A percentile compares a stretch with the other conserved stretches of the same genome.
phyloP scores from a whole-genome alignment of 352 stramenopile species.

The Blastocystis sp. region DNA sequence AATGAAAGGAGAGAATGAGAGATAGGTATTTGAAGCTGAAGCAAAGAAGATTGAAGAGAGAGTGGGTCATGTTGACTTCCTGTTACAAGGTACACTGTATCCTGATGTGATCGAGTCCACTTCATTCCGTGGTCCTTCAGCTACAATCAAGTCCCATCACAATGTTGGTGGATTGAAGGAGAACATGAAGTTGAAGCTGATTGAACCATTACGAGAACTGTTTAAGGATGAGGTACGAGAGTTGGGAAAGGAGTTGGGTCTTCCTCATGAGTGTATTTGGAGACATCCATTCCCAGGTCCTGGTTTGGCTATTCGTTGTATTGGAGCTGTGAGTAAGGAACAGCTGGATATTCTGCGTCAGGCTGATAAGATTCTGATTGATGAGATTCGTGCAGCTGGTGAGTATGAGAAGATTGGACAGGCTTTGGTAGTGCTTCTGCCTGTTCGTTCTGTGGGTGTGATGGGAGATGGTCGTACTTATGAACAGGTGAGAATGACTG shows the following conservation, averaged over 20 bases:
- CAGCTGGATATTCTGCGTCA: slow-evolving; percentile 87
- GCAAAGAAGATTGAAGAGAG: slow-evolving; percentile 71
- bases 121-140: slow-evolving; percentile 91
- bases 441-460: slow-evolving; percentile 90
- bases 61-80: slow-evolving; percentile 78
- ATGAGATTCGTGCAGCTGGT: slow-evolving; percentile 85
- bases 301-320: slow-evolving; percentile 90
- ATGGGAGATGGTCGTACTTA: slow-evolving; percentile 94
- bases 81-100: slow-evolving; percentile 96
- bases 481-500: slow-evolving; percentile 76
- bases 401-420: slow-evolving; percentile 97
- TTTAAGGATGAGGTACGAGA: slow-evolving; percentile 91
- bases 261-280: slow-evolving; percentile 92
- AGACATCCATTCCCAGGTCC: slow-evolving; percentile 96
- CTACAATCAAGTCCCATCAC: slow-evolving; percentile 99
- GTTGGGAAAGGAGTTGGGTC: slow-evolving; percentile 89
- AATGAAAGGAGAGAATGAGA: slow-evolving; percentile 76
- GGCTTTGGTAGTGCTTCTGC: slow-evolving; percentile 92
- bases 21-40: slow-evolving; percentile 68
- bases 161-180: slow-evolving; percentile 94
- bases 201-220: slow-evolving; percentile 93
- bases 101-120: slow-evolving; percentile 98
- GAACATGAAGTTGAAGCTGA: slow-evolving; percentile 95
- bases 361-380: slow-evolving; percentile 93
- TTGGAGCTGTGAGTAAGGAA: slow-evolving; percentile 89